phyloP scores from a whole-genome alignment of 2,329 filamentous ascomycete genomes.

The Emergomyces pasteurianus region DNA sequence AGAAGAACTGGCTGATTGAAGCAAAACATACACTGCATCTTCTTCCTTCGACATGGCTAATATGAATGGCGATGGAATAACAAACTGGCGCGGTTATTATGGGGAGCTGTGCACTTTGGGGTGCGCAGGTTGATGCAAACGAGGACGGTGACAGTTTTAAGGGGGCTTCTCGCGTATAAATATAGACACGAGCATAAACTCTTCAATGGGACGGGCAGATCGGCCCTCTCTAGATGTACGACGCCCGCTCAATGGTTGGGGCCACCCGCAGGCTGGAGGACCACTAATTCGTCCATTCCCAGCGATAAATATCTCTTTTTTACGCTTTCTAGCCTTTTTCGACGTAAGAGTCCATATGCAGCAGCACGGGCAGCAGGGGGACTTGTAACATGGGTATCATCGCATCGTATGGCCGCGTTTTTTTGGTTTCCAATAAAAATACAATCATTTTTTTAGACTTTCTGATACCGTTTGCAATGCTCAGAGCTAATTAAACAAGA shows the following conservation, averaged over 20 bases:
- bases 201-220: neutral
- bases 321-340: neutral
- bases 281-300: neutral
- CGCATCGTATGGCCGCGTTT: neutral
- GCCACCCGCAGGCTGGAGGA: neutral
- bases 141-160: neutral
- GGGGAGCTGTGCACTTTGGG: neutral
- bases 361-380: neutral
- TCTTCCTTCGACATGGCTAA: neutral
- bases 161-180: neutral
- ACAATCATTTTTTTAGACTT: too few species aligned
- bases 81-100: neutral
- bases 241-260: neutral
- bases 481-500: neutral
- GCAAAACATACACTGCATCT: neutral
- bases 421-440: neutral
- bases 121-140: neutral
- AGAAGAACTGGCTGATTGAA: neutral
- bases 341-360: neutral
- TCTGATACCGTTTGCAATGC: neutral
- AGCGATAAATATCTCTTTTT: neutral
- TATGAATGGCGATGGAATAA: neutral
- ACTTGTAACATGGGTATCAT: neutral
- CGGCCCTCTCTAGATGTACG: neutral
- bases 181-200: neutral